phyloP scores from a whole-genome alignment of 2,329 filamentous ascomycete genomes.

The Fusarium kyushuense region DNA sequence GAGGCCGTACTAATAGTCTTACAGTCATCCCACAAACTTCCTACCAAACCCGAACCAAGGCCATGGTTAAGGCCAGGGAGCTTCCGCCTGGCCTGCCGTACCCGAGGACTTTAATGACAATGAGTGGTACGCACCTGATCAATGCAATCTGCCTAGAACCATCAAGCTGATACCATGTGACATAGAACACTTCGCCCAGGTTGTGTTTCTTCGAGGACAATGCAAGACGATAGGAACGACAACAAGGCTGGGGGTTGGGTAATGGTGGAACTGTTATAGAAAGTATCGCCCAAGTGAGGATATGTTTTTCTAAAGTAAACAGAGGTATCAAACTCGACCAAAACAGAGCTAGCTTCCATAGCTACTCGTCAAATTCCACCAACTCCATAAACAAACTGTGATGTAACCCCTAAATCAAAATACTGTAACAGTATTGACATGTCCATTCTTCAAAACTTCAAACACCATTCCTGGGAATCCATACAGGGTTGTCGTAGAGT shows the following conservation, averaged over 20 bases:
- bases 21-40: not conserved
- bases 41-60: not conserved
- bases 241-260: not conserved
- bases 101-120: not conserved
- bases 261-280: not conserved
- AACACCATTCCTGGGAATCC: conserved; percentile 95
- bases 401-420: conserved; percentile 65
- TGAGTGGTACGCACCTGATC: not conserved
- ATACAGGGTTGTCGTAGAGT: conserved; percentile 83
- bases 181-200: not conserved
- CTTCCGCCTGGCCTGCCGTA: not conserved
- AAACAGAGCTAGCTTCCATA: conserved; percentile 1
- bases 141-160: not conserved
- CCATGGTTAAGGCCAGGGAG: not conserved
- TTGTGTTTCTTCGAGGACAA: not conserved
- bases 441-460: conserved; percentile 93
- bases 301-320: conserved; percentile 10
- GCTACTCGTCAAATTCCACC: conserved; percentile 27
- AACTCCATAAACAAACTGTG: conserved; percentile 19
- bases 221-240: not conserved
- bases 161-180: not conserved
- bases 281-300: not conserved
- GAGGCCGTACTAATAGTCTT: not conserved
- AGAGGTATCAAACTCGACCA: conserved; percentile 18
- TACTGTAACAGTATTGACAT: conserved; percentile 88